Base-by-base conservation (phyloP, 2,329 filamentous ascomycete species). In the Hymenoscyphus fructigenus region DNA sequence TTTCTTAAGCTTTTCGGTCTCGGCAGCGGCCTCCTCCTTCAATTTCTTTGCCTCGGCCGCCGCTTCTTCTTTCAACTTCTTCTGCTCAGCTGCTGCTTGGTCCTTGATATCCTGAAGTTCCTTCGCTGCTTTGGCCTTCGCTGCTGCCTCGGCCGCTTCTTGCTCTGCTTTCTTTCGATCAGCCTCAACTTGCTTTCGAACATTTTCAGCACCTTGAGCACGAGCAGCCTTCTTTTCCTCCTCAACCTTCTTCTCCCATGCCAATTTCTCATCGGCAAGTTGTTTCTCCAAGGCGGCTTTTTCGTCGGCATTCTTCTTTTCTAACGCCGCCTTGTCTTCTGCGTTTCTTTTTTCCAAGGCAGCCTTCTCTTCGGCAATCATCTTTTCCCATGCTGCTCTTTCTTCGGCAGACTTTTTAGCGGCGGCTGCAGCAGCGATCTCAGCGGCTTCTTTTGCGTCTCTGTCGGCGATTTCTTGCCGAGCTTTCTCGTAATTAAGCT, bases 361-460 rank as follows among this genome's bases (percentile, higher is more conserved):
- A 12, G 36, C 61, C 50, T 59, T 63, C 57, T 66, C 64, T 1
- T 60, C 61, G 17, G 41, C 59, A 23, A 62, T 62, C 74, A 81
- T 77, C 76, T 10, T 80, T 76, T 63, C 84, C 82, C 62, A 64
- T 4, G 81, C 79, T 23, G 63, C 63, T 29, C 59, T 61, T 28
- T 66, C 77, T 67, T 78, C 79, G 14, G 80, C 78, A 14, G 78
- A 61, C 28, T 65, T 65, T 47, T 83, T 75, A 0, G 80, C 80
- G 28, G 69, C 67, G 59, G 73, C 63, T 12, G 60, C 73, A 47
- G 79, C 76, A 50, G 80, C 63, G 10, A 60, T 60, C 10, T 26
- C 59, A 82, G 79, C 75, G 81, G 77, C 67, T 78, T 78, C 60
- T 71, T 75, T 57, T 74, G 78, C 77, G 6, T 80, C 76, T 59